Evolutionary conservation across 108 stramenopile genomes (phyloP).

Genomic region (Aurantiochytrium sp.): DNA sequence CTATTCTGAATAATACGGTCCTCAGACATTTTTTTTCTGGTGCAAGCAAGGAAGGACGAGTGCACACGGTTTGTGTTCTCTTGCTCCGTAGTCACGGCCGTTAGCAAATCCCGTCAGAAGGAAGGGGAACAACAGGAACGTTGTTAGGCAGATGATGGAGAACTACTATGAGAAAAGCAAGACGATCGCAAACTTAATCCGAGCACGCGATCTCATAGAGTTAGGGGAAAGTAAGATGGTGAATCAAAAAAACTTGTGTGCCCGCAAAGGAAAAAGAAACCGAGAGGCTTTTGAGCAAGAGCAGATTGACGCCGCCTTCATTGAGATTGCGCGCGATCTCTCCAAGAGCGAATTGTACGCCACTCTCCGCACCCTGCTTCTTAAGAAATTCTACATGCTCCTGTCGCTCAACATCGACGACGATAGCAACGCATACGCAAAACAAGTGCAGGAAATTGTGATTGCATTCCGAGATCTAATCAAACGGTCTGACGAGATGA

Average conservation of each 20-base stretch:
- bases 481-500: not conserved
- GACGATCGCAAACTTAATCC: not conserved
- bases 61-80: too few relatives aligned
- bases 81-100: too few relatives aligned
- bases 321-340: not conserved
- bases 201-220: not conserved
- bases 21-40: too few relatives aligned
- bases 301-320: not conserved
- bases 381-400: not conserved
- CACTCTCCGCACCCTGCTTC: not conserved
- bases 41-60: too few relatives aligned
- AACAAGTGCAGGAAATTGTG: not conserved
- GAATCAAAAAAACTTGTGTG: not conserved
- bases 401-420: not conserved
- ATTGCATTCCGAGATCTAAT: not conserved
- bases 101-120: too few relatives aligned
- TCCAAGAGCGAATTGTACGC: not conserved
- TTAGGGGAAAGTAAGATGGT: not conserved
- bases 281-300: not conserved
- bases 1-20: too few relatives aligned
- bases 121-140: too few relatives aligned
- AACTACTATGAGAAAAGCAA: not conserved
- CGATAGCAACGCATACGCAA: too few relatives aligned
- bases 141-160: not conserved
- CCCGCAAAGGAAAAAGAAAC: not conserved